A percentile compares a stretch with the other conserved stretches of the same genome.
Conservation (phyloP, 179 eudicot species). For the Amaranthus tricolor region DNA sequence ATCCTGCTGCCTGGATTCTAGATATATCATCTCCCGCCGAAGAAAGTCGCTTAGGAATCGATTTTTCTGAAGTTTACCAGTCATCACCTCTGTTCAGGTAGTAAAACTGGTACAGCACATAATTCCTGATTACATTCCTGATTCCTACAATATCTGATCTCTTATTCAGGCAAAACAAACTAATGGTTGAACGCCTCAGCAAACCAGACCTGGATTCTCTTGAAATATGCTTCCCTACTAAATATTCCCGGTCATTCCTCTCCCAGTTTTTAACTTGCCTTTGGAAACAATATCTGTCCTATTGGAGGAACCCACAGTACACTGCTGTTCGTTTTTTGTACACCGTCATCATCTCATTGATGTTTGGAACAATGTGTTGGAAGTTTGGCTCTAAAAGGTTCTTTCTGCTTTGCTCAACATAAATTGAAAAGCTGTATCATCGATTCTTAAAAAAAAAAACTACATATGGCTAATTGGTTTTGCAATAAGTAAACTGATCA, state of each 20-base stretch:
- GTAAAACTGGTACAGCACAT: background rate
- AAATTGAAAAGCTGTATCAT: too few species aligned
- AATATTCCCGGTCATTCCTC: slow-evolving; percentile 58
- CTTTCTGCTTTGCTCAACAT: background rate
- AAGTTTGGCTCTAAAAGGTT: slow-evolving; percentile 90
- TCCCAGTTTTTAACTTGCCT: slow-evolving; percentile 77
- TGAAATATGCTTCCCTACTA: slow-evolving; percentile 70
- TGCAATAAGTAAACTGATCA: background rate
- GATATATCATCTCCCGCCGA: slow-evolving; percentile 66
- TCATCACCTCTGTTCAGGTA: slow-evolving; percentile 52
- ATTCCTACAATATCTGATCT: background rate
- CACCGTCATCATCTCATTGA: slow-evolving; percentile 79
- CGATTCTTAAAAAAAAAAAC: too few species aligned
- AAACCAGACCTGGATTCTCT: slow-evolving; percentile 55
- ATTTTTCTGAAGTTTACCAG: slow-evolving; percentile 63
- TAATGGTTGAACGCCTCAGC: slow-evolving; percentile 72
- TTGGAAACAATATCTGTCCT: slow-evolving; percentile 90
- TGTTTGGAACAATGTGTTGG: slow-evolving; percentile 98
- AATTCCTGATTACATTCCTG: background rate
- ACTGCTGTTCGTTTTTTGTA: slow-evolving; percentile 95
- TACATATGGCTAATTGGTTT: background rate
- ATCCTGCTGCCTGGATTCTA: slow-evolving; percentile 82
- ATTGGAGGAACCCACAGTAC: slow-evolving; percentile 95
- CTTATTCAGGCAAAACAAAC: slow-evolving; percentile 56
- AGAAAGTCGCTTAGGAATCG: slow-evolving; percentile 58